Conservation (phyloP, 345 rosid genomes). For the Populus simonii region DNA sequence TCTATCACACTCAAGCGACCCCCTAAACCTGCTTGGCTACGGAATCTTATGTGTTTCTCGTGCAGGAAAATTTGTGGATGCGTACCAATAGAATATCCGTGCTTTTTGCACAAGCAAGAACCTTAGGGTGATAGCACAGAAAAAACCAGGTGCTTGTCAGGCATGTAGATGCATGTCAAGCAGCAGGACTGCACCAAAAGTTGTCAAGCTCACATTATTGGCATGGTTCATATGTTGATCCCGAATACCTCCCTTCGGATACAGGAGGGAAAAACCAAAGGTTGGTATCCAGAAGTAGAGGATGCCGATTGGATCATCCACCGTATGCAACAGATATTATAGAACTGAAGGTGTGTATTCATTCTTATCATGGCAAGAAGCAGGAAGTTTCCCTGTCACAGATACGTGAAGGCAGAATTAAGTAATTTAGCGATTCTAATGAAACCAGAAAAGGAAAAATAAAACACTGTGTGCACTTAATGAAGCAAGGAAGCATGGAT, state of each 20-base stretch:
- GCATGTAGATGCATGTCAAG: background rate
- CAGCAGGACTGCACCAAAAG: background rate
- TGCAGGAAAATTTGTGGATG: background rate
- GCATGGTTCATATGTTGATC: background rate
- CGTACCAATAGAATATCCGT: background rate
- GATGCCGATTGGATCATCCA: background rate
- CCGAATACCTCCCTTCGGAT: background rate
- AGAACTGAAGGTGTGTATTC: background rate
- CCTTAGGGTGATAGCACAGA: background rate
- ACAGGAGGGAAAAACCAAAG: background rate
- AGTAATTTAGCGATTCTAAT: background rate
- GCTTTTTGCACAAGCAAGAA: background rate
- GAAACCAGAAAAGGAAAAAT: background rate
- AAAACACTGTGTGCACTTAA: background rate
- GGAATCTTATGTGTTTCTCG: background rate
- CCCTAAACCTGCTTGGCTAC: background rate
- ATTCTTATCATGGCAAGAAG: background rate
- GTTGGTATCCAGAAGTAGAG: background rate
- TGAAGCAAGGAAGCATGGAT: background rate
- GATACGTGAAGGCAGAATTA: background rate
- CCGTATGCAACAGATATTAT: background rate
- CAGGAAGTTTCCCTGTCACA: background rate
- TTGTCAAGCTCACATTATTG: background rate
- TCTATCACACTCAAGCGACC: background rate
- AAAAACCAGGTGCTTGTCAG: background rate